A percentile compares a stretch with the other conserved stretches of the same genome.
Conservation (phyloP, 2,329 filamentous ascomycete genomes). For the Fusarium liriodendri region DNA sequence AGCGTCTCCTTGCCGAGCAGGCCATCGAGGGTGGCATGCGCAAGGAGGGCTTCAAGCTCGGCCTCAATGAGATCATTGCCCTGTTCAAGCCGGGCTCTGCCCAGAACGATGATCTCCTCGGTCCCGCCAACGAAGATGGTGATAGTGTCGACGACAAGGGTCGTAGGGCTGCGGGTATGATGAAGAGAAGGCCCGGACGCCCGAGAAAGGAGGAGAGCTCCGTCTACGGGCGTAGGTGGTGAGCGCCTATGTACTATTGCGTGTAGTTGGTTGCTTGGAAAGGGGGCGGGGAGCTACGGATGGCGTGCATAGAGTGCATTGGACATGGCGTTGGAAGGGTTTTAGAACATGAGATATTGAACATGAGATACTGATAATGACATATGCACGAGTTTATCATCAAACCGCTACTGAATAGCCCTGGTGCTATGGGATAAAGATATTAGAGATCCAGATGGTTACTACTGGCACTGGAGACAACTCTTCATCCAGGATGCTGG, state of each 20-base stretch:
- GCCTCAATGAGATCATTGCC: conserved; percentile 91
- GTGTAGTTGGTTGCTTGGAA: not conserved
- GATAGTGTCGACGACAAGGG: conserved; percentile 30
- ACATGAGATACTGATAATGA: not conserved
- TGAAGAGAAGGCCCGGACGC: conserved; percentile 43
- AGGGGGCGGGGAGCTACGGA: not conserved
- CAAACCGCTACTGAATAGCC: not conserved
- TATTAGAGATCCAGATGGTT: not conserved
- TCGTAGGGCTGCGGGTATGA: conserved; percentile 36
- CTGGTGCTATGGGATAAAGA: not conserved
- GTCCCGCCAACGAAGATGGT: conserved; percentile 20
- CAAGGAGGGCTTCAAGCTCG: conserved; percentile 82
- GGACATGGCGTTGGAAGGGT: not conserved
- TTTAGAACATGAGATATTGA: not conserved
- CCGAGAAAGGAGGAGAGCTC: conserved; percentile 35
- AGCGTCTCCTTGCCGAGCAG: conserved; percentile 89
- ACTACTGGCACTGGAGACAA: too few relatives aligned
- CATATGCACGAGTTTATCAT: not conserved
- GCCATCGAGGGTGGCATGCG: conserved; percentile 86
- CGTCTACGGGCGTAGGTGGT: conserved; percentile 36
- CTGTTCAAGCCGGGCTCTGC: conserved; percentile 78
- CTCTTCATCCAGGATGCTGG: not conserved
- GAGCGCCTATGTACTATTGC: not conserved
- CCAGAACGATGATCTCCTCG: conserved; percentile 31
- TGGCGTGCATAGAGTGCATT: not conserved